Evolutionary conservation across 2,329 filamentous ascomycete species (phyloP), one percentile per base, ranked within the genome.

Genomic region (Nigrospora oryzae): DNA sequence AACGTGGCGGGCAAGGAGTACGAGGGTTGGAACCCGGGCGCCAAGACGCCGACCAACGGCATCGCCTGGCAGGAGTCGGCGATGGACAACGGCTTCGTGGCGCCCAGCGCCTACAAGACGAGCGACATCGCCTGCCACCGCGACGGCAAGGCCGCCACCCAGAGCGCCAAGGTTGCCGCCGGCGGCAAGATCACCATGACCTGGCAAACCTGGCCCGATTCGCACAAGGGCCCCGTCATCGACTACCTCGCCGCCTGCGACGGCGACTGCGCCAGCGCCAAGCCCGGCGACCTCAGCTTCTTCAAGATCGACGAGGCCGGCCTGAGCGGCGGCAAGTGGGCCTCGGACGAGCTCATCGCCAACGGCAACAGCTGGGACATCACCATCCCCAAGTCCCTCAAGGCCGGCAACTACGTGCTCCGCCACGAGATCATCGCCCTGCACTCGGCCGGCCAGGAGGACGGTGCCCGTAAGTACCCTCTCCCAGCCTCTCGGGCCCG

Each of bases 181-280:
- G 83, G 83, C 49, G 67, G 68, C 50, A 68, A 67, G 10, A 59
- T 86, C 52, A 66, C 74, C 46, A 63, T 86, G 40, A 70, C 77
- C 54, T 86, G 82, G 83, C 76, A 70, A 46, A 66, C 67, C 13
- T 86, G 83, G 83, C 81, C 82, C n/a, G 67, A 74, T 11, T 74
- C 70, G 44, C 73, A 86, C 65, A 47, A 57, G 38, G 62, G 62
- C 4, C 62, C 61, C 11, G 52, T 65, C n/a, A 52, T 65, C 30
- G 58, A 61, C 49, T 64, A 63, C 48, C 53, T 66, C n/a, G 63
- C 62, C 33, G 54, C 52, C 40, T 65, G 61, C 52, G 51, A 56
- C 19, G 56, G 52, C 3, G 53, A 60, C 30, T 64, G 58, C 47
- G 39, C 52, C 32, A 48, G 46, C 16, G 59, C 59, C 19, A 54